Base-by-base conservation (phyloP, 139 green algal genomes). In the Chlorella sp. region DNA sequence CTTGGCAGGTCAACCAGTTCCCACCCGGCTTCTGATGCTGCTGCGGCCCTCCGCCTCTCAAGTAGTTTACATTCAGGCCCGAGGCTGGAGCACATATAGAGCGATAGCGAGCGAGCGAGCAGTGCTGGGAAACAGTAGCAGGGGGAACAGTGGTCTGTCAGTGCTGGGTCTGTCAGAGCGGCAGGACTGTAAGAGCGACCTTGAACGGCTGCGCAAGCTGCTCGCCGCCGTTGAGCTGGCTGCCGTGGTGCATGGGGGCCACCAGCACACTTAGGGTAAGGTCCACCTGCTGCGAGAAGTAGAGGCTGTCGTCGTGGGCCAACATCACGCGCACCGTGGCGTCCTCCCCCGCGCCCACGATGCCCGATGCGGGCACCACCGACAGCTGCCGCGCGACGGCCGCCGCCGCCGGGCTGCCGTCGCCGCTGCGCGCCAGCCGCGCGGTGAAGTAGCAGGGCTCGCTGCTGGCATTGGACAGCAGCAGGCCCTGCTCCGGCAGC, bases 391-490 rank as follows among this genome's bases (percentile, higher is more conserved):
- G 56, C 23, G 11, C 56, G 23, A 63, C 23, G 23, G 27, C 19
- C 23, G 19, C 64, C 6, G 71, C 72, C 31, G 36, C 35, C 19
- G 36, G 33, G 1, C 5, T 55, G 55, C 78, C 58, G 6, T 12
- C 40, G 48, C 76, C 79, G 33, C 17, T 59, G 15, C 79, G 36
- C 9, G 12, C 40, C 45, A 71, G n/a, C n/a, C 31, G 25, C 78
- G 29, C 27, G 40, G 46, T 21, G 33, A 63, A 38, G 2, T 33
- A 14, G 27, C 19, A n/a, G 7, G 46, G 35, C 8, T 21, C 33
- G 17, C 38, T 35, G 35, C 67, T 55, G 21, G 48, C 68, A n/a
- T 83, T 83, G 42, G 45, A 36, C 50, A 84, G 77, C 63, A 67
- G 64, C 42, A 79, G n/a, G 56, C 60, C 56, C 36, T 79, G 67